Base-by-base conservation (phyloP, 768 basidiomycete genomes). In the Boletus rubescentipes region DNA sequence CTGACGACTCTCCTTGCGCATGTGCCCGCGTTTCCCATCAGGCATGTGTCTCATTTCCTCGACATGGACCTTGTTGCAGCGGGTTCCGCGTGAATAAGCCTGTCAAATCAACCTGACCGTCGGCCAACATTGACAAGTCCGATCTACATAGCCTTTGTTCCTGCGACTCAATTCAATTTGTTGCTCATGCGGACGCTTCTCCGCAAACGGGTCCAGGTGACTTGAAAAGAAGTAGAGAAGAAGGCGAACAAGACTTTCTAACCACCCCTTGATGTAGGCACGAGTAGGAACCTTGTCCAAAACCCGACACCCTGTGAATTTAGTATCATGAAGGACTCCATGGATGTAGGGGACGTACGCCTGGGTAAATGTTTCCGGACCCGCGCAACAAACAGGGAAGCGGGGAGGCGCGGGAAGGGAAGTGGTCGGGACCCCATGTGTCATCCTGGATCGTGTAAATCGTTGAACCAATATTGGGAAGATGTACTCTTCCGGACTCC, bases 1-100 rank as follows among this genome's bases (percentile, higher is more conserved):
- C 44, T 53, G 44, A 41, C 46, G 38, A 63, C 35, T 42, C 20
- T 48, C 39, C 45, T 38, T 42, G 52, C 36, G 1, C 48, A 46
- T 60, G 57, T 53, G 61, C 35, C 41, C 26, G 20, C 40, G 16
- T 35, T 51, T 32, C 55, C 65, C 49, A 44, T 57, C 41, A 15
- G 32, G 3, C 60, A 47, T 57, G 39, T 50, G 55, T 57, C 65
- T 59, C 54, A 55, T 53, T 42, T 67, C 53, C 60, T 62, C 65
- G 64, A 59, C 56, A 50, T 60, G 54, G 56, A 35, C 54, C 61
- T 61, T 67, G 59, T 64, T 54, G 37, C 37, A 43, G 39, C 20
- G 50, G 26, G 40, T 52, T 20, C 37, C 56, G 46, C 49, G 34
- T 46, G 49, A 53, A 51, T 40, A 49, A 38, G 5, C 44, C 15